These are phyloP conservation scores for Chlorella variabilis DNA, from an alignment of 163 green algal genomes.

Conservation along the genomic window DNA sequence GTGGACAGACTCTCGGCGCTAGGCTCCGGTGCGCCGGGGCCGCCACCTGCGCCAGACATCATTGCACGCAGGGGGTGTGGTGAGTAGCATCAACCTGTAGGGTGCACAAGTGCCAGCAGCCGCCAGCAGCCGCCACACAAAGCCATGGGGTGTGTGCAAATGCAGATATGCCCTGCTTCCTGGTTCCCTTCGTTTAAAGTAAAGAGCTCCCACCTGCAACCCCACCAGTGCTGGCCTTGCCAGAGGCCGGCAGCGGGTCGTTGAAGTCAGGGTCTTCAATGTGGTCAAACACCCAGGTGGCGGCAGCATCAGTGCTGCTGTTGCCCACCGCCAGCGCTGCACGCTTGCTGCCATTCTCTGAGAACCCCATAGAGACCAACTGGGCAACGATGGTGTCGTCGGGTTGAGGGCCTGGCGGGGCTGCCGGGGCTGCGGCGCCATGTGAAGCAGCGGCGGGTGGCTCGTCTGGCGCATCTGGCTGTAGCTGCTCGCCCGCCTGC, in stretches of 20 bases:
- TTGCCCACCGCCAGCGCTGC: constrained; percentile 68
- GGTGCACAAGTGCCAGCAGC: too few relatives aligned
- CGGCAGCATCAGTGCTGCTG: constrained; percentile 75
- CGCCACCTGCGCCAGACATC: constrained; percentile 7
- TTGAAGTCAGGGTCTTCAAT: constrained; percentile 93
- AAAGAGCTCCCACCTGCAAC: too few relatives aligned
- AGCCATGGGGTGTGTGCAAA: too few relatives aligned
- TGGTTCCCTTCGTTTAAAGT: too few relatives aligned
- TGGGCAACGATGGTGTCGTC: constrained; percentile 81
- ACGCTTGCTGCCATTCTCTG: constrained; percentile 80
- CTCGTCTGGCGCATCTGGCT: constrained; percentile 71
- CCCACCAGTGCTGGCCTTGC: too few relatives aligned
- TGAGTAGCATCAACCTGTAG: background rate
- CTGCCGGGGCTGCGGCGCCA: constrained; percentile 22
- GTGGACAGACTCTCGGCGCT: constrained; percentile 59
- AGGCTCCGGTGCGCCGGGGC: constrained; percentile 2
- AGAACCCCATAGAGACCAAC: constrained; percentile 95
- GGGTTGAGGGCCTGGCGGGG: constrained; percentile 40
- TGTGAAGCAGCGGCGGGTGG: background rate
- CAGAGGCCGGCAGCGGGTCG: constrained; percentile 64
- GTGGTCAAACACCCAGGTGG: constrained; percentile 93
- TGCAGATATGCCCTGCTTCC: too few relatives aligned
- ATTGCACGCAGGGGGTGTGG: background rate
- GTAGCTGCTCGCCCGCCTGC: constrained; percentile 80
- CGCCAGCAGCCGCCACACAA: too few relatives aligned